These are phyloP conservation scores for Zea luxurians DNA, from an alignment of 176 grass and related monocot species.

Conservation along the genomic window DNA sequence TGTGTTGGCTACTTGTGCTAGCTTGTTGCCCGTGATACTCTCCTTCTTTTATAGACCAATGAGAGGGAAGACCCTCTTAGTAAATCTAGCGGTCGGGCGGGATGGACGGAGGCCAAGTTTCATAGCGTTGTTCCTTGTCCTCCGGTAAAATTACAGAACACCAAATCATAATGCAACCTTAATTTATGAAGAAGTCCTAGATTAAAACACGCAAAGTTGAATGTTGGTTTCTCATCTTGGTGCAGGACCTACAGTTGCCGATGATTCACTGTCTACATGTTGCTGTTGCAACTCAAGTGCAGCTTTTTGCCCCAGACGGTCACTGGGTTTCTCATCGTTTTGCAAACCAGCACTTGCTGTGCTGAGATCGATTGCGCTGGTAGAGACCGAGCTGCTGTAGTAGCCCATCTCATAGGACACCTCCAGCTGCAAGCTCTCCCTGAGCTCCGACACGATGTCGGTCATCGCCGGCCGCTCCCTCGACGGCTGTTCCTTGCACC, in stretches of 20 bases:
- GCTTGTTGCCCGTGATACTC: no score
- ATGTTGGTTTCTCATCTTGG: constrained; percentile 13
- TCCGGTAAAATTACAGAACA: neutral
- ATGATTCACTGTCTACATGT: neutral
- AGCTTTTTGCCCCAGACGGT: neutral
- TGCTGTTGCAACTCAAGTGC: neutral
- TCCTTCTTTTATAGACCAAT: no score
- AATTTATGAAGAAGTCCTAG: neutral
- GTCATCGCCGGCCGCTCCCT: constrained; percentile 34
- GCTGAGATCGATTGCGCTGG: constrained; percentile 10
- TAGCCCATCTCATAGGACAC: neutral
- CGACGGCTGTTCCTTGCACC: constrained; percentile 41
- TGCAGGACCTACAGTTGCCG: neutral
- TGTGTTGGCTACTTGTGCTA: no score
- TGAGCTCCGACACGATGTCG: constrained; percentile 36
- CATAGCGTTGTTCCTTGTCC: no score
- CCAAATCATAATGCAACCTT: neutral
- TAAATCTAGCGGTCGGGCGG: no score
- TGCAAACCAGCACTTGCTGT: neutral
- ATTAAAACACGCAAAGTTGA: neutral
- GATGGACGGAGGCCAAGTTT: no score
- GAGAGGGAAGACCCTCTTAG: no score
- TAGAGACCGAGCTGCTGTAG: constrained; percentile 13
- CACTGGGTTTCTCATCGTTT: neutral
- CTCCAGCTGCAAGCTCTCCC: constrained; percentile 38